Evolutionary conservation across 495 filamentous ascomycete genomes (phyloP).

Genomic region (Penicillium daleae): DNA sequence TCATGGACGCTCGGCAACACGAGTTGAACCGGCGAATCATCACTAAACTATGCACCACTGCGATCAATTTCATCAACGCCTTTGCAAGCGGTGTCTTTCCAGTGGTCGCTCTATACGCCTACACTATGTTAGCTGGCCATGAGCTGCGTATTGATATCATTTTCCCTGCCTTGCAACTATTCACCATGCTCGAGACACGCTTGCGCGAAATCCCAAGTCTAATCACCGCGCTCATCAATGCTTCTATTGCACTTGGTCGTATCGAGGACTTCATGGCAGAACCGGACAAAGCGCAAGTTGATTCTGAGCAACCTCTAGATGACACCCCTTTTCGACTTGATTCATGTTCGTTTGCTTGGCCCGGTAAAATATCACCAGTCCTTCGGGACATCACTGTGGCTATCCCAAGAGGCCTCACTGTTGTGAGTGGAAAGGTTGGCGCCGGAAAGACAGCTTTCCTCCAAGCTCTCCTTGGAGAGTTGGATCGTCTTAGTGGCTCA

Average conservation of each 20-base stretch:
- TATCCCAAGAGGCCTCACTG: conserved; percentile 67
- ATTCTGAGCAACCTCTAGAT: conserved; percentile 33
- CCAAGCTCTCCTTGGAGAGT: conserved; percentile 76
- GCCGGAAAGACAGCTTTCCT: conserved; percentile 81
- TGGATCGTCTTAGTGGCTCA: conserved; percentile 66
- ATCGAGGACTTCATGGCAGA: conserved; percentile 85
- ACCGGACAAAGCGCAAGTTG: conserved; percentile 66
- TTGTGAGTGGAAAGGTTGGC: conserved; percentile 72
- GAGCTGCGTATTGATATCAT: conserved; percentile 74
- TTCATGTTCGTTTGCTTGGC: conserved; percentile 77
- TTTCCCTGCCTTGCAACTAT: conserved; percentile 80
- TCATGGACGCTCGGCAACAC: conserved; percentile 68
- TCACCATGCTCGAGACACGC: conserved; percentile 69
- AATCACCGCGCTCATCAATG: conserved; percentile 73
- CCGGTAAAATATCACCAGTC: conserved; percentile 62
- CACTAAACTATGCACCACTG: conserved; percentile 60
- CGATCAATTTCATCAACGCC: conserved; percentile 63
- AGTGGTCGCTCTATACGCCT: conserved; percentile 76
- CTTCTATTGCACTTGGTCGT: conserved; percentile 72
- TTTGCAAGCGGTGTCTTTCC: conserved; percentile 73
- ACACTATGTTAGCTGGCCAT: conserved; percentile 67
- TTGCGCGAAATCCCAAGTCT: conserved; percentile 71
- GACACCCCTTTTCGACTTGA: conserved; percentile 51
- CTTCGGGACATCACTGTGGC: conserved; percentile 63
- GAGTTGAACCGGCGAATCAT: conserved; percentile 70